Evolutionary conservation across 78 protist species (phyloP), one percentile per base, ranked within the genome.

Genomic region (Trichosphaerium sp.): DNA sequence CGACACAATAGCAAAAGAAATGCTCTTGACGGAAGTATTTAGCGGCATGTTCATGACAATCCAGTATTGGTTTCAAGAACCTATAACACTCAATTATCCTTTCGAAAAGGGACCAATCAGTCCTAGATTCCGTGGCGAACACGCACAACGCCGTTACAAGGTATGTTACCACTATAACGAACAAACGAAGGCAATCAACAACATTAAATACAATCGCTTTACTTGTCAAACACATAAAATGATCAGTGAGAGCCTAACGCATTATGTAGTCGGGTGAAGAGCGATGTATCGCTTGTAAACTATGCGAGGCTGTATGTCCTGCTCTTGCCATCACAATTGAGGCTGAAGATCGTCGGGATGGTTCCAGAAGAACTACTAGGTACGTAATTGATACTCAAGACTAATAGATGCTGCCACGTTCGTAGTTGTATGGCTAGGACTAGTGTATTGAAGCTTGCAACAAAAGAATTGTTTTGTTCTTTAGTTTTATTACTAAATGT

Each of bases 251-350:
- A n/a, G n/a, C n/a, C n/a, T n/a, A n/a, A n/a, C n/a, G n/a, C n/a
- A n/a, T n/a, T n/a, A 35, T 6, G 23, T 31, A 12, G 4, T 21
- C 52, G 1, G 73, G 80, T 1, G 88, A 82, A 48, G 82, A 71
- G 70, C 65, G 88, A 38, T 89, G 94, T 71, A 90, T 90, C 38
- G 95, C 92, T 15, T 90, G 95, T 69, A 84, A 84, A 75, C 83
- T 90, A 26, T 90, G 95, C 61, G 92, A 87, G 65, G 91, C 92
- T 51, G 71, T 87, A 69, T 90, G 95, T 51, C 95, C 95, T 14
- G 95, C 95, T 2, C 91, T 78, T 74, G 95, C 95, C 59, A 87
- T 90, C 82, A 90, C 95, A 23, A 90, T 90, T 32, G 95, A 90
- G 65, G 92, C 95, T 4, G 95, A 84, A 49, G 85, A 85, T 23